phyloP scores from a whole-genome alignment of 208 protist genomes.

The Herpetomonas muscarum region DNA sequence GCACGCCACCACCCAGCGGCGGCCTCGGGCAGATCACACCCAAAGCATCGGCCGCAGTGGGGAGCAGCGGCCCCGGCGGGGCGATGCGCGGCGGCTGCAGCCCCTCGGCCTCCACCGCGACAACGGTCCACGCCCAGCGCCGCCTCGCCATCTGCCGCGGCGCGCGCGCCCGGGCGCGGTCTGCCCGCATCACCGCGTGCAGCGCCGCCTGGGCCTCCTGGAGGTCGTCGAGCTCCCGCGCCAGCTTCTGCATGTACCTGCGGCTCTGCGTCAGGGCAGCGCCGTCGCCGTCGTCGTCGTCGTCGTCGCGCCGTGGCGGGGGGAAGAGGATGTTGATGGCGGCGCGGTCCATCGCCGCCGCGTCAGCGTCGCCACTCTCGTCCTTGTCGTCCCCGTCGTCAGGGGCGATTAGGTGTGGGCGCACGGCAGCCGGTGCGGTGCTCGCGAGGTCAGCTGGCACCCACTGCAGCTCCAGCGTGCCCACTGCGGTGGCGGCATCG shows the following conservation, averaged over 20 bases:
- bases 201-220: neutral
- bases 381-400: too few species aligned
- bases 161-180: neutral
- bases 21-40: too few species aligned
- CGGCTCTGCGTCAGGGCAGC: too few species aligned
- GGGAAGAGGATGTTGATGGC: too few species aligned
- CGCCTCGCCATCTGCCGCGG: neutral
- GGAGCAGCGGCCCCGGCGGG: neutral
- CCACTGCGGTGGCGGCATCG: too few species aligned
- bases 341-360: too few species aligned
- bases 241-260: neutral
- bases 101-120: neutral
- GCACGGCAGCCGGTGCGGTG: too few species aligned
- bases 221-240: neutral
- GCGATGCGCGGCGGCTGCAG: neutral
- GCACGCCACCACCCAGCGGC: neutral
- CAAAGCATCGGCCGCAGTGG: neutral
- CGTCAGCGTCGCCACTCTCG: too few species aligned
- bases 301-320: too few species aligned
- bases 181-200: neutral
- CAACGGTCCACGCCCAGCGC: neutral
- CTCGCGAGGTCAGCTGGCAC: too few species aligned
- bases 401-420: too few species aligned
- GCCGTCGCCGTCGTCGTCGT: neutral
- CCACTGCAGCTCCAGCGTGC: too few species aligned